Evolutionary conservation across 805 yeast species (phyloP).

Genomic region (Ogataea parapolymorpha): DNA sequence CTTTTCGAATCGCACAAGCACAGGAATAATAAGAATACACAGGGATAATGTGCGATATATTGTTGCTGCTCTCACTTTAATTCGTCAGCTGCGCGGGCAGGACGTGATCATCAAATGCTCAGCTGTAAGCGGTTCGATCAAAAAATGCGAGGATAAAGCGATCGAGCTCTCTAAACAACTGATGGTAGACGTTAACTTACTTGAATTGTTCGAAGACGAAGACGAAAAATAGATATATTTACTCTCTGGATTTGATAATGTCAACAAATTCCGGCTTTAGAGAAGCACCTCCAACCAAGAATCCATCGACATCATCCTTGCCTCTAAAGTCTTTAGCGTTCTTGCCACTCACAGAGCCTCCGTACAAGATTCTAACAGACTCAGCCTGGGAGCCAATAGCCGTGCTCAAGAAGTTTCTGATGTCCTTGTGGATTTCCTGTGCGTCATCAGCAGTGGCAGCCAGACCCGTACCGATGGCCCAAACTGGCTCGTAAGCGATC

Average conservation of each 20-base stretch:
- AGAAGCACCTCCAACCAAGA: constrained; percentile 99
- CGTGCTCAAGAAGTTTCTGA: constrained; percentile 77
- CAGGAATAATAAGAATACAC: constrained; percentile 79
- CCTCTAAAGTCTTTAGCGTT: constrained; percentile 88
- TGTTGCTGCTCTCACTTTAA: constrained; percentile 62
- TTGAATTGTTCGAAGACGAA: constrained; percentile 7
- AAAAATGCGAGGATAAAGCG: constrained; percentile 72
- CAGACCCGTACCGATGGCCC: constrained; percentile 99
- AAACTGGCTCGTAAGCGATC: constrained; percentile 98
- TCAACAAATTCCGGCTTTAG: constrained; percentile 97
- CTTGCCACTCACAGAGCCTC: constrained; percentile 97
- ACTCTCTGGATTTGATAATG: constrained; percentile 88
- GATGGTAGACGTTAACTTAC: constrained; percentile 16
- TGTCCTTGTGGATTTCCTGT: constrained; percentile 86
- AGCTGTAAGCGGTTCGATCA: constrained; percentile 83
- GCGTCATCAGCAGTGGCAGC: constrained; percentile 99
- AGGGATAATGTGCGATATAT: constrained; percentile 60
- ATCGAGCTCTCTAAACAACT: constrained; percentile 46
- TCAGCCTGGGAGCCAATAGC: constrained; percentile 82
- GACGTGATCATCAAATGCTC: constrained; percentile 56
- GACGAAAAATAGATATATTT: constrained; percentile 24
- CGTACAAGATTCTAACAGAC: constrained; percentile 86
- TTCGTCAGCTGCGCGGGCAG: constrained; percentile 47
- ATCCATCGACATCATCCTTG: constrained; percentile 94
- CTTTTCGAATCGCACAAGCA: constrained; percentile 74